These are phyloP conservation scores for Pyrenula massariospora DNA, from an alignment of 495 filamentous ascomycete genomes.

Conservation along the genomic window DNA sequence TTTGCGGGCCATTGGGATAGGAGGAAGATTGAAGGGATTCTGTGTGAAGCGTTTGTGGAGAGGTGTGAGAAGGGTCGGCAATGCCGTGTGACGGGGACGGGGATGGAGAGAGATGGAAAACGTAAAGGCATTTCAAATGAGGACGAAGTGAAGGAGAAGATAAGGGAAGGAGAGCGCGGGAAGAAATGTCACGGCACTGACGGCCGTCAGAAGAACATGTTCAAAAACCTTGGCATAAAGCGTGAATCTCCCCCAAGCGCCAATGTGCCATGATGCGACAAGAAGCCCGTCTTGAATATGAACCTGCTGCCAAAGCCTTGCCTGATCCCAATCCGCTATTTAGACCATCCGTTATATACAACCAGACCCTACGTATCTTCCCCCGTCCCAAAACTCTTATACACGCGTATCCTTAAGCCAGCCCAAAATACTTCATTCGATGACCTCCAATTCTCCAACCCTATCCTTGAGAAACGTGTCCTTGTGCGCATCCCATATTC, in stretches of 20 bases:
- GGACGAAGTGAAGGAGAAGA: background rate
- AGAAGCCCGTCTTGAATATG: no score
- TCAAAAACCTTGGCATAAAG: background rate
- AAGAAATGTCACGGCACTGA: background rate
- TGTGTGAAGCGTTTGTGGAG: background rate
- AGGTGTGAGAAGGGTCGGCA: background rate
- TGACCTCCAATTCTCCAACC: constrained; percentile 63
- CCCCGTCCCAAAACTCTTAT: no score
- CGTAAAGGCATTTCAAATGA: background rate
- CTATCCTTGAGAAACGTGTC: constrained; percentile 68
- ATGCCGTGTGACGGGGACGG: background rate
- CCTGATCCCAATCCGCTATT: no score
- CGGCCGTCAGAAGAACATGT: background rate
- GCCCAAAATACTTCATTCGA: constrained; percentile 49
- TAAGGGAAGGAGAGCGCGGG: background rate
- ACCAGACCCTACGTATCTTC: no score
- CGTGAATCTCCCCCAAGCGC: no score
- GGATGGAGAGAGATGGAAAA: background rate
- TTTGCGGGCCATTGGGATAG: no score
- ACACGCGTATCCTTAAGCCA: no score
- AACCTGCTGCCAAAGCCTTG: no score
- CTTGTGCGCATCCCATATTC: constrained; percentile 82
- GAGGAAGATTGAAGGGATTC: background rate
- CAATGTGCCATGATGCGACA: no score
- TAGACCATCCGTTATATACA: no score